phyloP scores from a whole-genome alignment of 768 basidiomycete species.

The Termitomyces sp. region DNA sequence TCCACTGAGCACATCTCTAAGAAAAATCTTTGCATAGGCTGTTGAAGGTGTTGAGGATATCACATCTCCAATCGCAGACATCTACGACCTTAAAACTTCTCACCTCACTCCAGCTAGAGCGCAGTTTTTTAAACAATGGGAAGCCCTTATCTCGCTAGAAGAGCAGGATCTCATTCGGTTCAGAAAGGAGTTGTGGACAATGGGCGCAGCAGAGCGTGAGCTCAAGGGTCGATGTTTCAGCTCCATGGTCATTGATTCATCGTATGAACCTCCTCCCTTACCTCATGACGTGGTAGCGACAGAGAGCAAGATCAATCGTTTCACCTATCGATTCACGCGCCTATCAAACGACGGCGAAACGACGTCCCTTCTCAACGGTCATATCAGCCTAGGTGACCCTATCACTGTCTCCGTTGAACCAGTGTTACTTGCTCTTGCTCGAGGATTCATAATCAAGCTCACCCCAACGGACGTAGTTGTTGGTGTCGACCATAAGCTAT shows the following conservation, averaged over 20 bases:
- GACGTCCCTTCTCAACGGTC: constrained; percentile 54
- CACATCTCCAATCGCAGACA: constrained; percentile 51
- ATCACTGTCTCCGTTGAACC: constrained; percentile 87
- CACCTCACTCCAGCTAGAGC: constrained; percentile 68
- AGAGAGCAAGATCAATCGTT: constrained; percentile 66
- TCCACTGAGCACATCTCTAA: constrained; percentile 7
- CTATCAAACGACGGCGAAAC: constrained; percentile 10
- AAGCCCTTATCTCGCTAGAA: constrained; percentile 74
- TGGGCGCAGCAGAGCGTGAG: constrained; percentile 77
- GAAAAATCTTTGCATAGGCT: constrained; percentile 37
- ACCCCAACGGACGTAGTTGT: constrained; percentile 58
- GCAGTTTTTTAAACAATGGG: constrained; percentile 90
- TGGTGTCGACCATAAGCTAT: constrained; percentile 81
- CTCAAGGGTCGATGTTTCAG: constrained; percentile 79
- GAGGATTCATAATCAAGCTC: constrained; percentile 80
- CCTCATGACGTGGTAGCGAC: constrained; percentile 12
- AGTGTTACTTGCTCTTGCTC: constrained; percentile 73
- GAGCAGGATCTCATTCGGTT: constrained; percentile 84
- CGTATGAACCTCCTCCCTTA: constrained; percentile 24
- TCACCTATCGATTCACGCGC: constrained; percentile 70
- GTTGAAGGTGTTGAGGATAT: constrained; percentile 60
- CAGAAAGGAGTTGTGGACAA: constrained; percentile 91
- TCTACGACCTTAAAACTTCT: constrained; percentile 74
- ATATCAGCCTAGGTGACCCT: constrained; percentile 76
- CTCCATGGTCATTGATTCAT: constrained; percentile 63